Percentiles rank a stretch among this genome's conserved stretches.
phyloP scores from a whole-genome alignment of 768 basidiomycete genomes.

The Lyophyllum shimeji region DNA sequence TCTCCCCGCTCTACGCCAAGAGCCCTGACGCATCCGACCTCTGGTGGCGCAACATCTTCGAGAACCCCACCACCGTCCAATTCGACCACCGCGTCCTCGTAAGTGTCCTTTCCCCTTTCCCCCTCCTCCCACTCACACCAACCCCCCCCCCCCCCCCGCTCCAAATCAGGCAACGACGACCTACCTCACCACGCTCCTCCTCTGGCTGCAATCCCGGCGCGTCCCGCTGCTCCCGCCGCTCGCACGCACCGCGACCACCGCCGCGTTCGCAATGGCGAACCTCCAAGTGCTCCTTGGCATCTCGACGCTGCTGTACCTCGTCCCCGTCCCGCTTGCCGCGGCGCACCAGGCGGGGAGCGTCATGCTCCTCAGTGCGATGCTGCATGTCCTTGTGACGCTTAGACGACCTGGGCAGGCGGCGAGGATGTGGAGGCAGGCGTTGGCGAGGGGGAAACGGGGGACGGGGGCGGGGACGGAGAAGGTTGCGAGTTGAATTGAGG shows the following conservation, averaged over 20 bases:
- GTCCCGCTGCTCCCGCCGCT: slow-evolving; percentile 64
- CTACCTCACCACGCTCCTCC: slow-evolving; percentile 62
- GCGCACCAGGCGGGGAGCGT: slow-evolving; percentile 96
- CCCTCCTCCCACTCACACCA: neutral
- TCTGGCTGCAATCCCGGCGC: slow-evolving; percentile 64
- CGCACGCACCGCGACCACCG: slow-evolving; percentile 49
- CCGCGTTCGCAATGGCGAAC: slow-evolving; percentile 78
- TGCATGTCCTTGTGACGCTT: slow-evolving; percentile 73
- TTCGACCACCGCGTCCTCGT: slow-evolving; percentile 94
- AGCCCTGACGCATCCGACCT: slow-evolving; percentile 65
- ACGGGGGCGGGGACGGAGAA: neutral
- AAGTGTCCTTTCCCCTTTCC: slow-evolving; percentile 28
- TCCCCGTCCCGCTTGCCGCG: slow-evolving; percentile 90
- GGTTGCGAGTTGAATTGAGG: neutral
- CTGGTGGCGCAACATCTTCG: slow-evolving; percentile 97
- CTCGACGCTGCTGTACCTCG: slow-evolving; percentile 86
- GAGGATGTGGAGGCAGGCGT: slow-evolving; percentile 49
- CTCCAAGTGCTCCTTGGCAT: slow-evolving; percentile 70
- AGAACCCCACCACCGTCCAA: slow-evolving; percentile 97
- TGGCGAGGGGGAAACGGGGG: neutral
- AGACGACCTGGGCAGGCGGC: slow-evolving; percentile 71
- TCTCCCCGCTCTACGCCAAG: slow-evolving; percentile 75
- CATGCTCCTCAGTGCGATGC: slow-evolving; percentile 76
- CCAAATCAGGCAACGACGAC: slow-evolving; percentile 75
- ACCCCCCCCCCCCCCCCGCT: neutral